Conservation (phyloP, 1,284 basidiomycete species). For the Chalciporus sp. region DNA sequence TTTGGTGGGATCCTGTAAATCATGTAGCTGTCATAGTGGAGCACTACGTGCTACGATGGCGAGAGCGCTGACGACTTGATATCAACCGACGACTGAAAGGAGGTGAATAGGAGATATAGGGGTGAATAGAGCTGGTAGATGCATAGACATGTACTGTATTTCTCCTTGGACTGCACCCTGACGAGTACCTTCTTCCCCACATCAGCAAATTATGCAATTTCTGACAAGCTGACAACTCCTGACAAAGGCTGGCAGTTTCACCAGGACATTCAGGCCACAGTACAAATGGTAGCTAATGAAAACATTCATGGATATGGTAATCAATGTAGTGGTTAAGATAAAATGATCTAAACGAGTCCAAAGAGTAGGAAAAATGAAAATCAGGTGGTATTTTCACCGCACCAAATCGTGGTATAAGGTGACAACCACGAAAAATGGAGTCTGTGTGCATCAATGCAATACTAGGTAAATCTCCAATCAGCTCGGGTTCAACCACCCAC, state of each 20-base stretch:
- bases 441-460: neutral
- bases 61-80: slow-evolving; percentile 85
- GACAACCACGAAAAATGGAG: neutral
- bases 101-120: slow-evolving; percentile 1
- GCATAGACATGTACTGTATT: slow-evolving; percentile 76
- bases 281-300: too few species aligned
- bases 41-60: slow-evolving; percentile 89
- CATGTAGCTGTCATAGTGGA: slow-evolving; percentile 95
- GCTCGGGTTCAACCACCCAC: slow-evolving; percentile 12
- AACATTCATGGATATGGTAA: slow-evolving; percentile 21
- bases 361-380: slow-evolving; percentile 9
- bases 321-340: slow-evolving; percentile 33
- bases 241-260: too few species aligned
- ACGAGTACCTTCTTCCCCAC: too few species aligned
- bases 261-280: too few species aligned
- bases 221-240: neutral
- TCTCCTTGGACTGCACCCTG: slow-evolving; percentile 98
- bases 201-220: too few species aligned
- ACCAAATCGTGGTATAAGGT: slow-evolving; percentile 16
- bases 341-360: slow-evolving; percentile 26
- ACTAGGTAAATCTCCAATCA: neutral
- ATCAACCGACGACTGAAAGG: slow-evolving; percentile 85
- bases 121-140: too few species aligned
- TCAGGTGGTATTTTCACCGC: slow-evolving; percentile 17
- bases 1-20: slow-evolving; percentile 94